Evolutionary conservation across 2,329 filamentous ascomycete species (phyloP), one percentile per base, ranked within the genome.

Genomic region (Fusarium albosuccineum): DNA sequence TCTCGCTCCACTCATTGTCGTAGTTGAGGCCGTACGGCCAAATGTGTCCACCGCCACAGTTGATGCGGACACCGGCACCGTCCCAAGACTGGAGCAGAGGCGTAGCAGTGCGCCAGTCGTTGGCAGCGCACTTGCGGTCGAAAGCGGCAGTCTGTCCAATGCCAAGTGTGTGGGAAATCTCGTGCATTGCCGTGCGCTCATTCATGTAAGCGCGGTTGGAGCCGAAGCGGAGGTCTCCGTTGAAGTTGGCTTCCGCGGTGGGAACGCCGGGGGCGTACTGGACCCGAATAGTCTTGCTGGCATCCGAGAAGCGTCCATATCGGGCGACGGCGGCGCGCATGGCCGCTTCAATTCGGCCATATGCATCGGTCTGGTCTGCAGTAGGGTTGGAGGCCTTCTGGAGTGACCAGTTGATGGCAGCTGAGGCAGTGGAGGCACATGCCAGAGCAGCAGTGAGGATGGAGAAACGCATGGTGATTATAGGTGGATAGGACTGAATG

Each of bases 101-200:
- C 39, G 73, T 71, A 1, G 82, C 82, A 7, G 70, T 74, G 3
- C 80, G 73, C 82, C 82, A 84, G 67, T 82, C 70, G 62, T 76
- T 75, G 2, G 79, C 74, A 1, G 76, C 74, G 68, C 82, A 84
- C 34, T 71, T 67, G 11, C 61, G 51, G 58, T 81, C 68, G 63
- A 83, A 84, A 9, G 75, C 76, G 8, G 70, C 64, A 5, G 81
- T 82, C 74, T 81, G 79, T 0, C 82, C 82, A n/a, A 84, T 75
- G 4, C 82, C 82, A 6, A 84, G 77, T 1, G 82, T 83, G 69
- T 84, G 82, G 3, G 81, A 65, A 42, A 83, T 82, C 74, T 84
- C 82, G 67, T 84, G 82, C 69, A 84, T 75, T 6, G 82, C 82
- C 4, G 81, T 83, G 13, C 82, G 81, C 71, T 84, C 80, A 48